Conservation (phyloP, 2,329 filamentous ascomycete genomes). For the Geosmithia morbida region DNA sequence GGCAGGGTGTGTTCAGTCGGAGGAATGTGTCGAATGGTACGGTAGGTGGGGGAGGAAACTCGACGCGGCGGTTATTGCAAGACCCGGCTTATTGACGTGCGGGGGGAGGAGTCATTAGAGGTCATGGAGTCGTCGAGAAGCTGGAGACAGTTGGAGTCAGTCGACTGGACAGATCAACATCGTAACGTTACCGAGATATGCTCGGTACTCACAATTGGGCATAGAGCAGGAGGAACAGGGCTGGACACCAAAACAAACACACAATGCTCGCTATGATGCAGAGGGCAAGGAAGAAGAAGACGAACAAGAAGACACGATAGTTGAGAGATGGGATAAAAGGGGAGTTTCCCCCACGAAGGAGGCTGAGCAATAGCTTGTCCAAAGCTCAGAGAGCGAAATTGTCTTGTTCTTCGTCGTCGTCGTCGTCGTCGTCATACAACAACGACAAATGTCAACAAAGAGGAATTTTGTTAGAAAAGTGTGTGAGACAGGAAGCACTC, state of each 20-base stretch:
- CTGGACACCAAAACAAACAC: neutral
- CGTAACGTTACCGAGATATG: neutral
- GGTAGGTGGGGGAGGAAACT: neutral
- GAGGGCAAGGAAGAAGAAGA: neutral
- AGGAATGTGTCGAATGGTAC: neutral
- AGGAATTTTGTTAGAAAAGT: neutral
- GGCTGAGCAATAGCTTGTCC: neutral
- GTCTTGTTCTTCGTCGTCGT: neutral
- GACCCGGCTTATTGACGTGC: neutral
- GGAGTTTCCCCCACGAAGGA: neutral
- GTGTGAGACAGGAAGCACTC: neutral
- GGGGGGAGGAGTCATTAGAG: conserved; percentile 1
- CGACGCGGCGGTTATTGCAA: neutral
- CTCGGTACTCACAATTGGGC: neutral
- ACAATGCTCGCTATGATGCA: neutral
- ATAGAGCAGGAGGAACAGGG: neutral
- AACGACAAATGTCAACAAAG: neutral
- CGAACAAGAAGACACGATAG: neutral
- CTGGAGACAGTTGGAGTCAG: neutral
- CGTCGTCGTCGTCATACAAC: neutral
- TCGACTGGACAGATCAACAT: neutral
- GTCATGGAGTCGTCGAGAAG: conserved; percentile 1
- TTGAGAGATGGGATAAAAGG: neutral
- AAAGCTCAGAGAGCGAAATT: neutral
- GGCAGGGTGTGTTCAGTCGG: neutral